Evolutionary conservation across 2,329 filamentous ascomycete genomes (phyloP).

Genomic region (Thelonectria olida): DNA sequence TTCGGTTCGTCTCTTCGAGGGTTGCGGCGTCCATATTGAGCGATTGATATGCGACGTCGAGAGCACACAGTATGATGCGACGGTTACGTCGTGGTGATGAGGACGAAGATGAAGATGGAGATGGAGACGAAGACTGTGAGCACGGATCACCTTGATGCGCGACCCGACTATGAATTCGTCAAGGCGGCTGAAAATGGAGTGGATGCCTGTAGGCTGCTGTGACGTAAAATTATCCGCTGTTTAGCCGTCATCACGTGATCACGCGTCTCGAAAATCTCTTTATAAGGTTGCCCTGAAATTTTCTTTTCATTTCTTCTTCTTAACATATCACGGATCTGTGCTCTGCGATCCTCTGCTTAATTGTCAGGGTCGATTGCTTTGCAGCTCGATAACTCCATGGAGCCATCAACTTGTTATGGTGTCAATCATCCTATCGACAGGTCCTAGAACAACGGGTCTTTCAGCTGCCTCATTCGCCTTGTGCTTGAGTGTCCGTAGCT

Average conservation of each 20-base stretch:
- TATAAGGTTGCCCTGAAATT: conserved; percentile 43
- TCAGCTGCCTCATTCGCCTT: conserved; percentile 73
- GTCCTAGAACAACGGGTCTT: conserved; percentile 81
- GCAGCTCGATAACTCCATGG: conserved; percentile 87
- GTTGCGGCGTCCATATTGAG: conserved; percentile 71
- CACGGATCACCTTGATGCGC: conserved; percentile 31
- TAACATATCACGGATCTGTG: conserved; percentile 80
- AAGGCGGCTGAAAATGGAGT: not conserved
- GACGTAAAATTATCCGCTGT: conserved; percentile 13
- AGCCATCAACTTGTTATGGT: conserved; percentile 80
- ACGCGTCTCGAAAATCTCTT: conserved; percentile 24
- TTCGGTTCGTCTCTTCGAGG: conserved; percentile 93
- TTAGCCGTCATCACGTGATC: conserved; percentile 23
- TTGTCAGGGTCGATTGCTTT: conserved; percentile 77
- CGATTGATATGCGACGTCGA: conserved; percentile 7
- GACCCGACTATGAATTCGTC: conserved; percentile 1
- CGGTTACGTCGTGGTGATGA: not conserved
- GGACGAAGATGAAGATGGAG: conserved; percentile 11
- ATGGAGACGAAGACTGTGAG: conserved; percentile 17
- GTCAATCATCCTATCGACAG: conserved; percentile 95
- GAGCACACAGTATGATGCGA: not conserved
- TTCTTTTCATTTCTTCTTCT: conserved; percentile 48
- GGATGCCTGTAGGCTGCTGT: conserved; percentile 7
- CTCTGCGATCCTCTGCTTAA: conserved; percentile 75
- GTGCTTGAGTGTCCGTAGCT: conserved; percentile 70